phyloP scores from a whole-genome alignment of 192 early-diverging fungal species.

The Podila verticillata region DNA sequence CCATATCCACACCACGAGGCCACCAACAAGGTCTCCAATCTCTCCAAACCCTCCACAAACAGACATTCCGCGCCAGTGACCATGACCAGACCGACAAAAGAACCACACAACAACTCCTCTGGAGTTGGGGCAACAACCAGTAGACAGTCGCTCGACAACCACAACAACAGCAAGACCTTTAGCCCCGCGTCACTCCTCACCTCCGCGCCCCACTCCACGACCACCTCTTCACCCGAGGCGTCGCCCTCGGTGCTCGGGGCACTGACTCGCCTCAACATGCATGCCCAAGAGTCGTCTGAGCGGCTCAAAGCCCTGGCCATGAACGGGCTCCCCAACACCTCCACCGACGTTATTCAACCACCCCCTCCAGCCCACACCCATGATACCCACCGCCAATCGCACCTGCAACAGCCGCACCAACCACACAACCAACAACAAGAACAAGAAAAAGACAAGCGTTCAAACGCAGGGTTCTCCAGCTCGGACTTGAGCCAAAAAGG shows the following conservation, averaged over 20 bases:
- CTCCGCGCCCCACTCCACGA: neutral
- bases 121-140: neutral
- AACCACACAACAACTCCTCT: neutral
- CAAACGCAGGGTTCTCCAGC: neutral
- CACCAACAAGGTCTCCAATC: conserved; percentile 3
- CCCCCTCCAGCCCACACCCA: conserved; percentile 32
- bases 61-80: neutral
- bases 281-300: conserved; percentile 2
- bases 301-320: neutral
- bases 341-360: conserved; percentile 27
- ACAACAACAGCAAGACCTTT: neutral
- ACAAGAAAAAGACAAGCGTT: neutral
- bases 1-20: neutral
- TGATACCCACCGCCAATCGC: conserved; percentile 23
- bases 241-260: neutral
- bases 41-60: neutral
- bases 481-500: neutral
- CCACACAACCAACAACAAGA: neutral
- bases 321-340: conserved; percentile 2
- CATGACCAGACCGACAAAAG: neutral
- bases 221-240: neutral
- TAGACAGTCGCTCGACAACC: neutral
- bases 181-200: neutral
- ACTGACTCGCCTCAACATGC: neutral
- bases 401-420: neutral